Evolutionary conservation across 371 early-diverging fungal genomes (phyloP).

Genomic region (Chytridium lagenaria): DNA sequence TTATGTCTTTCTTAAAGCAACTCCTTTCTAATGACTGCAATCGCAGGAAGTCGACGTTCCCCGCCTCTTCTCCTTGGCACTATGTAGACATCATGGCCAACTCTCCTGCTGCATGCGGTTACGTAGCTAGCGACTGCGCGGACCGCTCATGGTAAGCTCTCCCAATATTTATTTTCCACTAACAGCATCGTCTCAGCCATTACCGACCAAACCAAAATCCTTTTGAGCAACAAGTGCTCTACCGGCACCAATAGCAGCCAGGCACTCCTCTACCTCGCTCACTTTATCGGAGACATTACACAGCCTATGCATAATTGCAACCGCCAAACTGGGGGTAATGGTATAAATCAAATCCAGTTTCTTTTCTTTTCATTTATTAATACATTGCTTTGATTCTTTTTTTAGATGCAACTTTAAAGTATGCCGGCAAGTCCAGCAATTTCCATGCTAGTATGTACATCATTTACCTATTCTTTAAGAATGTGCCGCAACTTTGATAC

Average conservation of each 20-base stretch:
- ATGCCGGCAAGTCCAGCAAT: constrained; percentile 17
- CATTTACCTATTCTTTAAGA: too few species aligned
- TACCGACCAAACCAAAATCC: constrained; percentile 31
- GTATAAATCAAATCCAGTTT: too few species aligned
- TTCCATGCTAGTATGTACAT: constrained; percentile 33
- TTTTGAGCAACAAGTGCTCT: constrained; percentile 14
- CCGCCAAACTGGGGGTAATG: constrained; percentile 21
- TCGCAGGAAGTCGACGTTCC: neutral
- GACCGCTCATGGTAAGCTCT: constrained; percentile 15
- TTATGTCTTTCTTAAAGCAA: too few species aligned
- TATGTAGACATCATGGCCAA: constrained; percentile 21
- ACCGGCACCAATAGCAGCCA: constrained; percentile 12
- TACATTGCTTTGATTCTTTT: too few species aligned
- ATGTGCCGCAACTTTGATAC: too few species aligned
- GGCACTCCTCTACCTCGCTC: constrained; percentile 48
- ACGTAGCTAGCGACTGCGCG: constrained; percentile 16
- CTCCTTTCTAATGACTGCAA: too few species aligned
- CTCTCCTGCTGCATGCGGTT: constrained; percentile 28
- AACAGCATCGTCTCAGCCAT: constrained; percentile 31
- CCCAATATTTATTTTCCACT: too few species aligned
- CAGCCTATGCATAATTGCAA: constrained; percentile 66
- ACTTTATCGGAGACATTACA: constrained; percentile 65
- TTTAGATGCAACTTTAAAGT: constrained; percentile 12
- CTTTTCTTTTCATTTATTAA: too few species aligned
- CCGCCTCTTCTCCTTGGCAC: constrained; percentile 26